Evolutionary conservation across 2,329 filamentous ascomycete species (phyloP).

Genomic region (Penicillium sp.): DNA sequence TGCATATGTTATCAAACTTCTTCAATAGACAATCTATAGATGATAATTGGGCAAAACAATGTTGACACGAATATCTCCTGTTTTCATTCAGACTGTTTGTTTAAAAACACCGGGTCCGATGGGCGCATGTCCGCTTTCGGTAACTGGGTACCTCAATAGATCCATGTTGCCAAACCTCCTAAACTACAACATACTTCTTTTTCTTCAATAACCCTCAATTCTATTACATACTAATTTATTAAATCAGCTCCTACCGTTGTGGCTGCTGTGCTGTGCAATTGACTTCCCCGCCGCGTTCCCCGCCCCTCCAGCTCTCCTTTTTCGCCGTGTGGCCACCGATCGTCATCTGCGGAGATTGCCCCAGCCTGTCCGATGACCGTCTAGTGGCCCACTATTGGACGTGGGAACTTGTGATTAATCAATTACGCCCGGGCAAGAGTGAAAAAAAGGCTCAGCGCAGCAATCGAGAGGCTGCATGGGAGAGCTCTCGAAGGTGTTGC

Average conservation of each 20-base stretch:
- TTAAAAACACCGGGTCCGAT: not conserved
- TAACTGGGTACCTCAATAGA: conserved; percentile 1
- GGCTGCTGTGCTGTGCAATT: conserved; percentile 6
- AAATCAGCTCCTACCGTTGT: not conserved
- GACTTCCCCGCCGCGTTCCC: conserved; percentile 14
- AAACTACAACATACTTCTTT: not conserved
- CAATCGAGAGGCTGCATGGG: conserved; percentile 18
- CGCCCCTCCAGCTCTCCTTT: conserved; percentile 21
- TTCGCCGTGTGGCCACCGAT: conserved; percentile 23
- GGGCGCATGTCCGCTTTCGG: conserved; percentile 13
- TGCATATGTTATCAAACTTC: too few species aligned
- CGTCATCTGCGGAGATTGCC: conserved; percentile 23
- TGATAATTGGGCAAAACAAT: not conserved
- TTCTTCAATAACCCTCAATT: not conserved
- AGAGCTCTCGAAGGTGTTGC: conserved; percentile 12
- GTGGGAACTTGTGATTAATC: conserved; percentile 4
- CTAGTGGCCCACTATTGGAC: conserved; percentile 12
- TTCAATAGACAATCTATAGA: not conserved
- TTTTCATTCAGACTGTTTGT: conserved; percentile 5
- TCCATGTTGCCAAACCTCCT: not conserved
- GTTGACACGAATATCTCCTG: not conserved
- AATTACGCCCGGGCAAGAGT: not conserved
- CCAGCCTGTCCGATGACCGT: conserved; percentile 22
- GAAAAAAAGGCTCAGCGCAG: not conserved
- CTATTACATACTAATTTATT: not conserved